A percentile compares a stretch with the other conserved stretches of the same genome.
phyloP scores from a whole-genome alignment of 2,329 filamentous ascomycete genomes.

The Massarina eburnea region DNA sequence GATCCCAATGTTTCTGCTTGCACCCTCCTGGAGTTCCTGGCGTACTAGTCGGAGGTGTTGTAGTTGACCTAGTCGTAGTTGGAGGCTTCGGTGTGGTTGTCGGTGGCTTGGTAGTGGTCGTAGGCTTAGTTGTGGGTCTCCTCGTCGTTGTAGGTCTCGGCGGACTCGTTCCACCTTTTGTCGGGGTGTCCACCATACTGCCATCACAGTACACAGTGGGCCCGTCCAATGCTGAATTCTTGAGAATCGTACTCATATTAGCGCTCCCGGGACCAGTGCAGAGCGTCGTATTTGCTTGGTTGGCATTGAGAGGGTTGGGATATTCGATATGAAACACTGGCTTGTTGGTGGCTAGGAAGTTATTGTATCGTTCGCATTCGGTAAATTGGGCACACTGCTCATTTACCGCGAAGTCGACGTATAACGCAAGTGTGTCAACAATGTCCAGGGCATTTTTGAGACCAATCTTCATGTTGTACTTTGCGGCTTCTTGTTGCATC shows the following conservation, averaged over 20 bases:
- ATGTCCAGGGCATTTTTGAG: constrained; percentile 37
- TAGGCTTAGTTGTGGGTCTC: constrained; percentile 4
- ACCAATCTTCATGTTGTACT: constrained; percentile 27
- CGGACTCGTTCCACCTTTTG: constrained; percentile 23
- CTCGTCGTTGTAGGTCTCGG: constrained; percentile 11
- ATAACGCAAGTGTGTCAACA: constrained; percentile 16
- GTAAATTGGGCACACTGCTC: constrained; percentile 30
- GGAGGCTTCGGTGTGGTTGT: constrained; percentile 1
- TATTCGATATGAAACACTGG: constrained; percentile 40
- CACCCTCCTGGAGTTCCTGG: constrained; percentile 22
- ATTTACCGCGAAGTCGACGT: constrained; percentile 36
- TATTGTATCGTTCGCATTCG: constrained; percentile 26
- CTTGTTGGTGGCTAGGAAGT: constrained; percentile 30
- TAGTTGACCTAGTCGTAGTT: constrained; percentile 2
- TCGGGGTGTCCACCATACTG: constrained; percentile 29
- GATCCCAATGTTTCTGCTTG: constrained; percentile 32
- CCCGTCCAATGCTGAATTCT: constrained; percentile 62
- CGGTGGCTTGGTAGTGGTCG: constrained; percentile 5
- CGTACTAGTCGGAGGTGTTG: constrained; percentile 24
- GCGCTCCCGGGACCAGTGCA: constrained; percentile 53
- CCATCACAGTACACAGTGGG: constrained; percentile 59
- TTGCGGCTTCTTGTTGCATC: constrained; percentile 24
- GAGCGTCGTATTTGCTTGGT: constrained; percentile 35
- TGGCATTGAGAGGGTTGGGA: constrained; percentile 40
- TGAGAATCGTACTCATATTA: constrained; percentile 64